Percentiles rank a stretch among this genome's conserved stretches.
These are phyloP conservation scores for Fonsecaea pugnacius DNA, from an alignment of 2,329 filamentous ascomycete species.

Conservation along the genomic window DNA sequence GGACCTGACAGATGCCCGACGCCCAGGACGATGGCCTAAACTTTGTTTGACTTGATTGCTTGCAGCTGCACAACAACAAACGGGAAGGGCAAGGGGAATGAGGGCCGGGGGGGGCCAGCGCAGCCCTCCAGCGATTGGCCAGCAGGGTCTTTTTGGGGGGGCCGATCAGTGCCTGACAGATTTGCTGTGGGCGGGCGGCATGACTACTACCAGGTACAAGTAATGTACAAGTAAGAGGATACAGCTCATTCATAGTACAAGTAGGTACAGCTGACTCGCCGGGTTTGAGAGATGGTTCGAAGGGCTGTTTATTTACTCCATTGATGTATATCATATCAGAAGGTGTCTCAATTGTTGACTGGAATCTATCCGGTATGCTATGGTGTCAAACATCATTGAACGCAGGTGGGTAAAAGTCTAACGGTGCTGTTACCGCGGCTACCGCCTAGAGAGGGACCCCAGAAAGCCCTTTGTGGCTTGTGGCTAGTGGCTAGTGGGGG, in stretches of 20 bases:
- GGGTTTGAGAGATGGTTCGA: too few relatives aligned
- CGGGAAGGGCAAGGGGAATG: not conserved
- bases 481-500: not conserved
- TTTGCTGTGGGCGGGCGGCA: not conserved
- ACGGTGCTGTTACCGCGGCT: constrained; percentile 19
- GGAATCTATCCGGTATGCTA: not conserved
- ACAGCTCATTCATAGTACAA: too few relatives aligned
- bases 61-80: constrained; percentile 15
- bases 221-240: too few relatives aligned
- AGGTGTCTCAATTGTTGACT: too few relatives aligned
- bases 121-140: not conserved
- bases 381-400: not conserved
- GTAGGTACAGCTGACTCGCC: too few relatives aligned
- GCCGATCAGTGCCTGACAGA: constrained; percentile 2
- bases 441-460: constrained; percentile 11
- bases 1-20: constrained; percentile 15
- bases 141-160: not conserved
- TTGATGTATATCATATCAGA: too few relatives aligned
- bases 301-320: too few relatives aligned
- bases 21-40: not conserved
- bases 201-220: too few relatives aligned
- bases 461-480: constrained; percentile 6
- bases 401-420: not conserved
- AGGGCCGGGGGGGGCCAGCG: not conserved
- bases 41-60: not conserved